Percentiles rank a stretch among this genome's conserved stretches.
phyloP scores from a whole-genome alignment of 108 stramenopile species.

The Nannochloropsis gaditana region DNA sequence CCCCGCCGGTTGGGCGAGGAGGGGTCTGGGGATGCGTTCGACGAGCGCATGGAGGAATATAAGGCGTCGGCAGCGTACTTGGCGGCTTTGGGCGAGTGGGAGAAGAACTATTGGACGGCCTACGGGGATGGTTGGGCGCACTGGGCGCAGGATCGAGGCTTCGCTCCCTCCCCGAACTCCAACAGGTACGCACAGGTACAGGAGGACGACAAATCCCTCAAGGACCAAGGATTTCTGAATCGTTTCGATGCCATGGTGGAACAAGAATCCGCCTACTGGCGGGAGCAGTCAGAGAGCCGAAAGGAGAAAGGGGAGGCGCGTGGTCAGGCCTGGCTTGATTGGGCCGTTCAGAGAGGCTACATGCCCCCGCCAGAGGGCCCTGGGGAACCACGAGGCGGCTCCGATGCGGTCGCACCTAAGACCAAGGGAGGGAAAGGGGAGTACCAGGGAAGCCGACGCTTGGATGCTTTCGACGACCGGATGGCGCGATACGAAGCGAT shows the following conservation, averaged over 20 bases:
- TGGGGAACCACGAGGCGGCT: neutral
- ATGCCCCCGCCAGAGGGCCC: neutral
- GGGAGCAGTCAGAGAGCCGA: neutral
- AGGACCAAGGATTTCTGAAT: neutral
- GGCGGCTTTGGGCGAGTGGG: neutral
- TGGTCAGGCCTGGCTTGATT: neutral
- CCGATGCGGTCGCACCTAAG: neutral
- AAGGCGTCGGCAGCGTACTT: neutral
- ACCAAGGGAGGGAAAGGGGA: neutral
- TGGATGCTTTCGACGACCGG: constrained; percentile 2
- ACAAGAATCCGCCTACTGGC: neutral
- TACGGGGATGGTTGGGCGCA: neutral
- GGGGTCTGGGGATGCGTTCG: neutral
- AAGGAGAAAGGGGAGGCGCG: neutral
- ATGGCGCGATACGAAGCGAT: neutral
- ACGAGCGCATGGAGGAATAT: neutral
- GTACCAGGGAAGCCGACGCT: neutral
- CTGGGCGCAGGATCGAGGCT: neutral
- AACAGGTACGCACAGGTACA: neutral
- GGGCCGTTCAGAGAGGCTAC: neutral
- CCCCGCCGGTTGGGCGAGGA: neutral
- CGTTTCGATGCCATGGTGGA: neutral
- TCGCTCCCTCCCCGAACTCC: neutral
- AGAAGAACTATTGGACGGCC: constrained; percentile 15
- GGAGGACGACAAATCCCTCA: neutral